Percentiles rank a stretch among this genome's conserved stretches.
Evolutionary conservation across 441 rosid species (phyloP).

Genomic region (Populus hybrid): DNA sequence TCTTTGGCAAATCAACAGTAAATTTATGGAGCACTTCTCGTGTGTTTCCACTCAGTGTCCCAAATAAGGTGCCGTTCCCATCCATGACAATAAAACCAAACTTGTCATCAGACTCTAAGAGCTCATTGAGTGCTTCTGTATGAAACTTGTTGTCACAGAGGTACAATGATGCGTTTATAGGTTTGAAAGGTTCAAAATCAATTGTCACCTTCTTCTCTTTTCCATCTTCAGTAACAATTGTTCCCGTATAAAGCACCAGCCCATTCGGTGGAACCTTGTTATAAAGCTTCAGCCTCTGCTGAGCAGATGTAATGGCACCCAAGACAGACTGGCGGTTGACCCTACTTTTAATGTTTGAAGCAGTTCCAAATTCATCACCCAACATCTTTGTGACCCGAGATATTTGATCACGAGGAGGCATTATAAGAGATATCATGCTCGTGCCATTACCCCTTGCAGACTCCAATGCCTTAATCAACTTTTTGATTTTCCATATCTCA

Average conservation of each 20-base stretch:
- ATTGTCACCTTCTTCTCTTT: constrained; percentile 89
- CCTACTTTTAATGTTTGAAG: constrained; percentile 78
- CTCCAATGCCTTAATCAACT: constrained; percentile 72
- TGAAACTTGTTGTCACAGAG: constrained; percentile 85
- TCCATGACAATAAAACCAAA: constrained; percentile 88
- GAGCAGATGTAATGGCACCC: constrained; percentile 87
- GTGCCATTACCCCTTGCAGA: constrained; percentile 86
- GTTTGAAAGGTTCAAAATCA: constrained; percentile 87
- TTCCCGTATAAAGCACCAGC: constrained; percentile 77
- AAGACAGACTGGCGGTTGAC: constrained; percentile 85
- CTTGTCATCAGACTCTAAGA: constrained; percentile 73
- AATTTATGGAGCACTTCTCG: constrained; percentile 83
- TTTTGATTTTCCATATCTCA: constrained; percentile 85
- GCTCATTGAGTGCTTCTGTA: constrained; percentile 79
- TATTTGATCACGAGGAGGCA: constrained; percentile 91
- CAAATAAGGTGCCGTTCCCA: constrained; percentile 80
- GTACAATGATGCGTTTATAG: constrained; percentile 76
- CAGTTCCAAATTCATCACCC: constrained; percentile 83
- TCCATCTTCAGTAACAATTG: constrained; percentile 79
- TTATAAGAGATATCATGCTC: constrained; percentile 85
- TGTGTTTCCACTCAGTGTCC: constrained; percentile 78
- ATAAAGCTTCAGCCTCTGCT: constrained; percentile 79
- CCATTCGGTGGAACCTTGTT: constrained; percentile 88
- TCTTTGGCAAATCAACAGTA: constrained; percentile 82
- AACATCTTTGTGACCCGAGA: constrained; percentile 84